Conservation (phyloP, 768 basidiomycete species). For the Macrolepiota dolichaula region DNA sequence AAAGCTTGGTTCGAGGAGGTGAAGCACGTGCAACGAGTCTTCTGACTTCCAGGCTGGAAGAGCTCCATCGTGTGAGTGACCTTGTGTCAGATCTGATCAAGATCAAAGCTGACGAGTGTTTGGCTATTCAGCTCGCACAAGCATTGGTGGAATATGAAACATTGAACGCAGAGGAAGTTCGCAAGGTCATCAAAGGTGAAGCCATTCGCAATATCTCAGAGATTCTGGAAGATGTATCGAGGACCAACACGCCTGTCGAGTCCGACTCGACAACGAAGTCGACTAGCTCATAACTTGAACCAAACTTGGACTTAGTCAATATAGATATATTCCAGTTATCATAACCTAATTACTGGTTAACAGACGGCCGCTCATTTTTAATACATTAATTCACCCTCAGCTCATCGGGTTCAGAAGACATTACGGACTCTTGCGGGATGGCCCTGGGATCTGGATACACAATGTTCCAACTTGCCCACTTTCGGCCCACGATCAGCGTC, state of each 20-base stretch:
- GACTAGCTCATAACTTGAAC: not conserved
- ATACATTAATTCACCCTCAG: not conserved
- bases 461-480: not conserved
- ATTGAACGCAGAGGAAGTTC: conserved; percentile 80
- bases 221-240: conserved; percentile 53
- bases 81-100: not conserved
- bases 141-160: conserved; percentile 97
- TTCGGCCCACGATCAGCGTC: not conserved
- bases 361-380: not conserved
- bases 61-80: conserved; percentile 66
- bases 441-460: not conserved
- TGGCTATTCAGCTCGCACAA: conserved; percentile 65
- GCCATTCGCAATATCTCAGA: conserved; percentile 69
- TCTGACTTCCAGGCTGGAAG: conserved; percentile 63
- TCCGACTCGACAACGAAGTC: not conserved
- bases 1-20: conserved; percentile 61
- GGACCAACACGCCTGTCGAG: conserved; percentile 2
- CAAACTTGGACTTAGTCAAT: not conserved
- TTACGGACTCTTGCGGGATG: not conserved
- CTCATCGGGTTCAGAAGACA: not conserved
- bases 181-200: conserved; percentile 81
- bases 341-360: conserved; percentile 6
- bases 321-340: not conserved
- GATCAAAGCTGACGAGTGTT: not conserved
- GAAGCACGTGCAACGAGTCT: conserved; percentile 64